Conservation (phyloP, 208 protist species). For the Crithidia bombi region DNA sequence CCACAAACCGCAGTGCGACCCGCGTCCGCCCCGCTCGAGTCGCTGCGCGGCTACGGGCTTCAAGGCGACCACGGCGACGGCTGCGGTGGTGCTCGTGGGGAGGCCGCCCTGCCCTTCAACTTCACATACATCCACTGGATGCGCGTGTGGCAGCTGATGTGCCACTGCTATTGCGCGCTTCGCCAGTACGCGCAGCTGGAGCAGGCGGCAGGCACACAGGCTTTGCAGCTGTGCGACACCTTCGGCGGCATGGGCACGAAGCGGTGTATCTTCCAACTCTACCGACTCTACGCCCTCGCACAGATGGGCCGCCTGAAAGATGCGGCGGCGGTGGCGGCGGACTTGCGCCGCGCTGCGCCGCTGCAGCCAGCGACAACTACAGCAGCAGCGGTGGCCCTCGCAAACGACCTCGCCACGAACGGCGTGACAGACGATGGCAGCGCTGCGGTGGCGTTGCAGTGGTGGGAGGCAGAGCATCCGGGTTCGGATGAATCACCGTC, state of each 20-base stretch:
- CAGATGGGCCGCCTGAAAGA: conserved; percentile 35
- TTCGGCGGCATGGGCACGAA: conserved; percentile 10
- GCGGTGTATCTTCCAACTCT: conserved; percentile 18
- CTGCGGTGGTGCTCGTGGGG: conserved; percentile 2
- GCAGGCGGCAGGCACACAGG: conserved; percentile 25
- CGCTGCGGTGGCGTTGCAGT: conserved; percentile 21
- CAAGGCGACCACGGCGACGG: not conserved
- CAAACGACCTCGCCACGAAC: not conserved
- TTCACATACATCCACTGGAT: conserved; percentile 27
- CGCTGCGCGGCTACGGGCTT: conserved; percentile 4
- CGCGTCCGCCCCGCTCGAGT: not conserved
- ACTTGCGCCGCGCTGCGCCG: not conserved
- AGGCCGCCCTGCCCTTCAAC: not conserved
- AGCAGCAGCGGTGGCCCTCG: not conserved
- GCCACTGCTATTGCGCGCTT: conserved; percentile 29
- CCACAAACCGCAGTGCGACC: no score
- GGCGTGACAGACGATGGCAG: conserved; percentile 22
- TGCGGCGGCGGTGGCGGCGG: conserved; percentile 8
- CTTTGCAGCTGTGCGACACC: conserved; percentile 22
- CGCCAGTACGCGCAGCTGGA: conserved; percentile 30
- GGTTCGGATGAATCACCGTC: not conserved
- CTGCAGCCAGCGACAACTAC: not conserved
- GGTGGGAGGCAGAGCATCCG: conserved; percentile 19
- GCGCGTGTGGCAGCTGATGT: conserved; percentile 34
- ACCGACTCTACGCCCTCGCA: conserved; percentile 28